These are phyloP conservation scores for Suillus weaverae DNA, from an alignment of 768 basidiomycete species.

Conservation along the genomic window DNA sequence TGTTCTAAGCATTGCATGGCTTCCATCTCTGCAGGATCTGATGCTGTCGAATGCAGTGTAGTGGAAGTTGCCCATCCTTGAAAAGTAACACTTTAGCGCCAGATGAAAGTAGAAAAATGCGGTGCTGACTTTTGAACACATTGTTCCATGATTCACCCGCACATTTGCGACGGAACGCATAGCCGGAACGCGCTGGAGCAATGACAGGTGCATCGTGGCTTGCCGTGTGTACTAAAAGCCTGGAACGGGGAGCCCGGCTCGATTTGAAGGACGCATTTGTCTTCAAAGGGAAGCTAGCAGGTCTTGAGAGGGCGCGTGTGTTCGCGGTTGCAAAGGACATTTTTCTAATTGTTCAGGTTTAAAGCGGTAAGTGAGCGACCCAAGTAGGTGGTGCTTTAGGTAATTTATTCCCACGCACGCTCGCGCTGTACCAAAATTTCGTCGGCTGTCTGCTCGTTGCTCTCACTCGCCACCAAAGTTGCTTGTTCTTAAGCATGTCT, in stretches of 20 bases:
- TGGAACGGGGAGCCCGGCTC: slow-evolving; percentile 23
- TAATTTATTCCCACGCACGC: slow-evolving; percentile 19
- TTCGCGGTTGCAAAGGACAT: slow-evolving; percentile 20
- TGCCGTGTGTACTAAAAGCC: slow-evolving; percentile 19
- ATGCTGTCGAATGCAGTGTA: slow-evolving; percentile 77
- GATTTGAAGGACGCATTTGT: slow-evolving; percentile 14
- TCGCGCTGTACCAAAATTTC: slow-evolving; percentile 32
- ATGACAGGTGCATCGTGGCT: slow-evolving; percentile 7
- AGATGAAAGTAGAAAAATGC: slow-evolving; percentile 10
- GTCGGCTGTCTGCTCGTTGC: slow-evolving; percentile 16
- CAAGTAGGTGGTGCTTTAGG: slow-evolving; percentile 11
- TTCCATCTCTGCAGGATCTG: slow-evolving; percentile 81
- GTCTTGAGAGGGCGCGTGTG: slow-evolving; percentile 25
- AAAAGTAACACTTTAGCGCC: not conserved
- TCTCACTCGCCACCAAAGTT: slow-evolving; percentile 21
- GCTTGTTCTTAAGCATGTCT: slow-evolving; percentile 25
- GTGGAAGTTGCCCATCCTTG: slow-evolving; percentile 78
- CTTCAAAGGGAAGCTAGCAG: slow-evolving; percentile 25
- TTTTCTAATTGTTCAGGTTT: slow-evolving; percentile 32
- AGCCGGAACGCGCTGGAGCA: slow-evolving; percentile 7
- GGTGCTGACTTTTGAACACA: slow-evolving; percentile 30
- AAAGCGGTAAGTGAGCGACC: slow-evolving; percentile 15
- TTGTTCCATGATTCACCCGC: slow-evolving; percentile 10
- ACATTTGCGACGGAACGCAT: slow-evolving; percentile 11
- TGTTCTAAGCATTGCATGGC: slow-evolving; percentile 78